phyloP scores from a whole-genome alignment of 306 rosid genomes.

The Lotus japonicus region DNA sequence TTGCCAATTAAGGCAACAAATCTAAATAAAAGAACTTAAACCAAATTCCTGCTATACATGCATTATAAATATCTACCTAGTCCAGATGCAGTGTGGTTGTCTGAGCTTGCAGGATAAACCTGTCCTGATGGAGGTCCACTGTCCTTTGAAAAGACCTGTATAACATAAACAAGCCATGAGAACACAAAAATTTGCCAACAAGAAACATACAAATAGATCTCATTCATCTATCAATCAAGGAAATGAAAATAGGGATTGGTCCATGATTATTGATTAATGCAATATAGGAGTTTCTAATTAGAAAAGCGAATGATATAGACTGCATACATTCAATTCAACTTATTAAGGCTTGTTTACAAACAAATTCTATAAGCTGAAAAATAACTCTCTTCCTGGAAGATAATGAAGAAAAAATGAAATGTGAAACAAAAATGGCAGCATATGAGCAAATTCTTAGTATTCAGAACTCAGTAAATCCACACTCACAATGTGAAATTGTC shows the following conservation, averaged over 20 bases:
- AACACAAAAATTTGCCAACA: not conserved
- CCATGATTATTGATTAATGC: not conserved
- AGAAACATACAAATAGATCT: not conserved
- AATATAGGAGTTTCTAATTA: not conserved
- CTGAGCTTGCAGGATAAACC: slow-evolving; percentile 11
- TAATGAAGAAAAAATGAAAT: not conserved
- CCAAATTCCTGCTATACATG: not conserved
- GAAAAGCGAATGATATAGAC: not conserved
- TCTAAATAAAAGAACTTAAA: not conserved
- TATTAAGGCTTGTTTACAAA: not conserved
- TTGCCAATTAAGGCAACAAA: not conserved
- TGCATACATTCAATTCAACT: not conserved
- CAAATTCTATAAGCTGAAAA: not conserved
- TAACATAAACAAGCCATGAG: slow-evolving; percentile 14
- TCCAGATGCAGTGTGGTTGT: slow-evolving; percentile 17
- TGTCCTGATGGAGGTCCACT: slow-evolving; percentile 37
- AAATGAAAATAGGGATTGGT: not conserved
- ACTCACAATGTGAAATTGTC: no score
- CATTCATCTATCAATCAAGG: not conserved
- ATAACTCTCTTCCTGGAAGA: not conserved
- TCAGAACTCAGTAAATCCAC: no score
- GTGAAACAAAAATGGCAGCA: slow-evolving; percentile 3
- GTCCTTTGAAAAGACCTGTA: slow-evolving; percentile 72
- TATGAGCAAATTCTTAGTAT: no score
- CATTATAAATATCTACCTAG: slow-evolving; percentile 31